These are phyloP conservation scores for Trichoderma atrobrunneum DNA, from an alignment of 2,329 filamentous ascomycete species.

Conservation along the genomic window DNA sequence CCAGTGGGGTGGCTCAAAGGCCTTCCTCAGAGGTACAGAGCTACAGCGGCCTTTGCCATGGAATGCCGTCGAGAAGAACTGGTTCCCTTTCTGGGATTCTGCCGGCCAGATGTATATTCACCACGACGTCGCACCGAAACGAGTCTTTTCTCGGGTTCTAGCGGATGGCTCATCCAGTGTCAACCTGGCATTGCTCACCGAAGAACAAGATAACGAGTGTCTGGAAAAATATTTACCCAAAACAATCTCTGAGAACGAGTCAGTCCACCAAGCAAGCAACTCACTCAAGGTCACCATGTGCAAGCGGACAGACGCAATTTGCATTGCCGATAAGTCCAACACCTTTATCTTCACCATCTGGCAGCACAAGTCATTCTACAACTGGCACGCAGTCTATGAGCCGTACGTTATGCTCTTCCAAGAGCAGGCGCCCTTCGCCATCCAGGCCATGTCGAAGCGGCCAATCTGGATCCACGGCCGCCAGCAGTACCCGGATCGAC, in stretches of 20 bases:
- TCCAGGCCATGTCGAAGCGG: constrained; percentile 47
- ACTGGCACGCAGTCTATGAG: constrained; percentile 52
- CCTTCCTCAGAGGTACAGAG: constrained; percentile 47
- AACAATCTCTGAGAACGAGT: constrained; percentile 37
- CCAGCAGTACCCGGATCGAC: constrained; percentile 28
- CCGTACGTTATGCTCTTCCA: constrained; percentile 54
- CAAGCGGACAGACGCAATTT: constrained; percentile 43
- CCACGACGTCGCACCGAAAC: constrained; percentile 49
- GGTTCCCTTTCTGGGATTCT: constrained; percentile 59
- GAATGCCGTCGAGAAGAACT: constrained; percentile 57
- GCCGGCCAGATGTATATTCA: constrained; percentile 48
- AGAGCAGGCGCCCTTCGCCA: constrained; percentile 46
- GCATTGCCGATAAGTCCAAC: constrained; percentile 43
- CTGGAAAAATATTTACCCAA: constrained; percentile 45
- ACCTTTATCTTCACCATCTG: constrained; percentile 55
- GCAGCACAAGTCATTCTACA: constrained; percentile 52
- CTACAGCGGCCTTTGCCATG: constrained; percentile 49
- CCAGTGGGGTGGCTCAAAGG: constrained; percentile 26
- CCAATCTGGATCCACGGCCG: constrained; percentile 58
- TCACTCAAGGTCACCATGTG: constrained; percentile 56
- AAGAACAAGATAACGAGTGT: constrained; percentile 44
- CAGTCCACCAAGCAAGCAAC: constrained; percentile 60
- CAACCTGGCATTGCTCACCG: constrained; percentile 42
- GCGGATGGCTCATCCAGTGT: constrained; percentile 45
- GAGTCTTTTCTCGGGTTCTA: constrained; percentile 47